These are phyloP conservation scores for Boechera retrofracta DNA, from an alignment of 345 rosid genomes.

Conservation along the genomic window DNA sequence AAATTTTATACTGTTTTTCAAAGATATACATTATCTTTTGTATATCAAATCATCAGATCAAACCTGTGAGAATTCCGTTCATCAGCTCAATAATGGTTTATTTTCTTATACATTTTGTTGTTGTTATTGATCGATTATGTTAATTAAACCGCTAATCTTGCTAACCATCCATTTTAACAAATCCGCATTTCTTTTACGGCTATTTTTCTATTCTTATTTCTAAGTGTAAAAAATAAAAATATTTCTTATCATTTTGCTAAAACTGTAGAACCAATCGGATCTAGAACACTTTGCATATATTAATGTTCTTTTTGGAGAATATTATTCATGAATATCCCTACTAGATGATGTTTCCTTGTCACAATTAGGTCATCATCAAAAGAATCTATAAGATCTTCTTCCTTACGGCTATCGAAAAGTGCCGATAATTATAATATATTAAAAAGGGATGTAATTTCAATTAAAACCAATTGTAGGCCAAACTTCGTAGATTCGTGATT, in stretches of 20 bases:
- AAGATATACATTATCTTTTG: neutral
- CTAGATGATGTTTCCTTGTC: slow-evolving; percentile 37
- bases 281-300: slow-evolving; percentile 8
- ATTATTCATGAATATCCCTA: slow-evolving; percentile 13
- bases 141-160: no score
- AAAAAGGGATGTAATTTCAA: neutral
- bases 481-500: slow-evolving; percentile 42
- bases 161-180: no score
- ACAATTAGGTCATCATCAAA: slow-evolving; percentile 41
- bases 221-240: neutral
- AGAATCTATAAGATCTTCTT: slow-evolving; percentile 41
- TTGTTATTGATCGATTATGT: neutral
- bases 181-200: neutral
- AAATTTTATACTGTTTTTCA: neutral
- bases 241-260: neutral
- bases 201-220: neutral
- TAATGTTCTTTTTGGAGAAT: slow-evolving; percentile 11
- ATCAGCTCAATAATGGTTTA: neutral
- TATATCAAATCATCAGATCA: no score
- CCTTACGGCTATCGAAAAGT: slow-evolving; percentile 43
- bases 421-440: slow-evolving; percentile 11
- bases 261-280: neutral
- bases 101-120: neutral
- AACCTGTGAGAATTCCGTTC: no score
- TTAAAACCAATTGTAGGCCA: slow-evolving; percentile 16